Percentiles rank a stretch among this genome's conserved stretches.
phyloP scores from a whole-genome alignment of 2,329 filamentous ascomycete genomes.

The Aspergillus quadricinctus region DNA sequence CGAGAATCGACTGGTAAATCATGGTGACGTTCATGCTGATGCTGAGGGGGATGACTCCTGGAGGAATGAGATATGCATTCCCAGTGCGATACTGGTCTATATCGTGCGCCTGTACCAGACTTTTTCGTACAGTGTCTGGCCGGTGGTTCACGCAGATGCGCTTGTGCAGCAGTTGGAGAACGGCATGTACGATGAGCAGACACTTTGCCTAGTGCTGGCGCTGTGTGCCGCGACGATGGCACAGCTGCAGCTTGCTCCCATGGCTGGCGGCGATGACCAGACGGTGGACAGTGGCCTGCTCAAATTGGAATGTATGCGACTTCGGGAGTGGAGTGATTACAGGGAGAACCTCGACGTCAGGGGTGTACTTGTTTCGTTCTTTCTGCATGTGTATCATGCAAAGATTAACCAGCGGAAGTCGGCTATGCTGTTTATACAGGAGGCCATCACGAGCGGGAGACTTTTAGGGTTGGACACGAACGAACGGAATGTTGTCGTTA shows the following conservation, averaged over 20 bases:
- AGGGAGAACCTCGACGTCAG: slow-evolving; percentile 17
- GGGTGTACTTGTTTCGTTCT: slow-evolving; percentile 25
- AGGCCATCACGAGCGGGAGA: slow-evolving; percentile 22
- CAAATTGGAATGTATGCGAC: slow-evolving; percentile 19
- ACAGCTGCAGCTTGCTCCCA: slow-evolving; percentile 22
- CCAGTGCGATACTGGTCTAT: slow-evolving; percentile 7
- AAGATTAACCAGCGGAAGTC: slow-evolving; percentile 25
- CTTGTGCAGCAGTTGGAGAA: slow-evolving; percentile 13
- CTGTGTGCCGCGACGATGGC: slow-evolving; percentile 31
- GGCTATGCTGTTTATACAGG: slow-evolving; percentile 28
- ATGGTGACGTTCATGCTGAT: background rate
- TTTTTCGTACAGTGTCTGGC: slow-evolving; percentile 28
- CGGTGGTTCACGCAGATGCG: slow-evolving; percentile 19
- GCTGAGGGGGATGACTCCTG: background rate
- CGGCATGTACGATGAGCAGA: background rate
- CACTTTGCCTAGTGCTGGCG: slow-evolving; percentile 19
- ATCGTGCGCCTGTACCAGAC: slow-evolving; percentile 21
- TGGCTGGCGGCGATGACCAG: slow-evolving; percentile 1
- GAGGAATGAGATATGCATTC: slow-evolving; percentile 2
- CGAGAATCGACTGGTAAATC: background rate
- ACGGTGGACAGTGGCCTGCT: slow-evolving; percentile 17
- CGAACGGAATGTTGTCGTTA: background rate
- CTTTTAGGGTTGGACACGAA: slow-evolving; percentile 19
- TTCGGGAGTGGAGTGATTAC: slow-evolving; percentile 14
- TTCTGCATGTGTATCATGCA: slow-evolving; percentile 30